These are phyloP conservation scores for Cocos nucifera DNA, from an alignment of 176 grass and related monocot genomes.

Conservation along the genomic window DNA sequence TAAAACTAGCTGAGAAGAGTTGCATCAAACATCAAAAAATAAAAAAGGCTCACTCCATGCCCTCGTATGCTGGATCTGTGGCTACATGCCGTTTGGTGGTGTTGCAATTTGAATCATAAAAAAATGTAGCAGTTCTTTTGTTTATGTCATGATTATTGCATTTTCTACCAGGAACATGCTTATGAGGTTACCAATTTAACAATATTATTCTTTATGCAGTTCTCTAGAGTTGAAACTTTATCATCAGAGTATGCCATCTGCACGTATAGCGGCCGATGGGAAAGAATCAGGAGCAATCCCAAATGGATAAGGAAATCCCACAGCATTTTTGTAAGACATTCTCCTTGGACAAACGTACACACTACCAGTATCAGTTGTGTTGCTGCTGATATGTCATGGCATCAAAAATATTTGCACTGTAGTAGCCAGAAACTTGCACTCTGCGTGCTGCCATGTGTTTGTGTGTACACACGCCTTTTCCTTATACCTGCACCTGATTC, in stretches of 20 bases:
- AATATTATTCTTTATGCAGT: conserved; percentile 38
- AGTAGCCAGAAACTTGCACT: too few relatives aligned
- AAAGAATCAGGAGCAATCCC: conserved; percentile 27
- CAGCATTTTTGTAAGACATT: conserved; percentile 49
- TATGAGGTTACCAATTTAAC: conserved; percentile 6
- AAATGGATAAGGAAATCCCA: conserved; percentile 33
- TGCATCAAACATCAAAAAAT: too few relatives aligned
- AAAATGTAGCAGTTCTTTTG: not conserved
- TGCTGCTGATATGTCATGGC: not conserved
- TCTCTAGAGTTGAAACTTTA: conserved; percentile 25
- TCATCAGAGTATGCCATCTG: conserved; percentile 50
- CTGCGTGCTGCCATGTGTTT: too few relatives aligned
- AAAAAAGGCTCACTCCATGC: too few relatives aligned
- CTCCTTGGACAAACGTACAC: not conserved
- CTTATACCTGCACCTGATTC: too few relatives aligned
- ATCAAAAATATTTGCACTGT: not conserved
- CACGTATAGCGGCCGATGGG: conserved; percentile 47
- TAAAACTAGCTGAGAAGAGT: too few relatives aligned
- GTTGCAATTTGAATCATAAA: not conserved
- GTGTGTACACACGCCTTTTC: too few relatives aligned
- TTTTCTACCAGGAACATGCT: not conserved
- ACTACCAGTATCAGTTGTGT: not conserved
- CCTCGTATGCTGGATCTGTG: too few relatives aligned
- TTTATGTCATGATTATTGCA: not conserved
- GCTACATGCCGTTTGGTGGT: too few relatives aligned